phyloP scores from a whole-genome alignment of 192 early-diverging fungal genomes.

The Diversispora epigaea region DNA sequence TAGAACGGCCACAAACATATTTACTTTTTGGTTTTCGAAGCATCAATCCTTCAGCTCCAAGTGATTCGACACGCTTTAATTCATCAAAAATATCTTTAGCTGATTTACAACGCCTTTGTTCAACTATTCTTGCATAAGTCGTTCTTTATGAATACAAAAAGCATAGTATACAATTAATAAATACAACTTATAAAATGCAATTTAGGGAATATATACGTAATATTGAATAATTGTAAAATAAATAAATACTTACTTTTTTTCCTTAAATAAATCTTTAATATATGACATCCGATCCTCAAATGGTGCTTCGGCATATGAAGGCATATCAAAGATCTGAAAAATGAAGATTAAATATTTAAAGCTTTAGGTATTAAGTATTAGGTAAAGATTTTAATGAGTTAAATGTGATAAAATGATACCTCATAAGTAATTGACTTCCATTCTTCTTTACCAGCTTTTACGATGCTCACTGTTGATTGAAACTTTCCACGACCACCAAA shows the following conservation, averaged over 20 bases:
- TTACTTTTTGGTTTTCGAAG: constrained; percentile 41
- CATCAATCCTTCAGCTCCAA: constrained; percentile 75
- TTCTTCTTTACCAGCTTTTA: constrained; percentile 47
- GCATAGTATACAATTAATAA: background rate
- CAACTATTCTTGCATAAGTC: constrained; percentile 49
- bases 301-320: constrained; percentile 9
- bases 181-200: background rate
- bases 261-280: background rate
- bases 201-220: background rate
- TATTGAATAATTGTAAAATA: background rate
- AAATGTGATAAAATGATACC: constrained; percentile 6
- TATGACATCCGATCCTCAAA: constrained; percentile 10
- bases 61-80: constrained; percentile 53
- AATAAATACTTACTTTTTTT: constrained; percentile 6
- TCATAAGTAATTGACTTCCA: constrained; percentile 59
- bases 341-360: background rate
- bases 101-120: constrained; percentile 46
- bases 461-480: constrained; percentile 61
- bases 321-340: constrained; percentile 58
- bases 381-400: background rate
- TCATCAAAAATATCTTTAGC: constrained; percentile 47
- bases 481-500: constrained; percentile 67
- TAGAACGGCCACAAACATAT: constrained; percentile 3
- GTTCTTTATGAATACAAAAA: constrained; percentile 26
- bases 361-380: background rate